Conservation (phyloP, 768 basidiomycete genomes). For the Trametes punicea region DNA sequence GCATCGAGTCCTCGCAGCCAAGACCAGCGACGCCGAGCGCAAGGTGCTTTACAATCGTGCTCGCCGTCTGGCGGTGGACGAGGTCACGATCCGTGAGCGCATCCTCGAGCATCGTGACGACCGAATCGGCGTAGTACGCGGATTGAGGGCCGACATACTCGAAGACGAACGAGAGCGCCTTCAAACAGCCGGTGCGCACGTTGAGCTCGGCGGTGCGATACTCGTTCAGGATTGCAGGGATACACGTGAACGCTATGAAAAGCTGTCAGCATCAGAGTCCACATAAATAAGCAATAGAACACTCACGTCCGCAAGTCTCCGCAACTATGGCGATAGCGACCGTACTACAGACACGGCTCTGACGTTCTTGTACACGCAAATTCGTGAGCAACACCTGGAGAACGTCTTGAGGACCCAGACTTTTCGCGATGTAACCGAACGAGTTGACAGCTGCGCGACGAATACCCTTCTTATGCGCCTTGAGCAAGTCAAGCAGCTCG, state of each 20-base stretch:
- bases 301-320: constrained; percentile 80
- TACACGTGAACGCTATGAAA: constrained; percentile 85
- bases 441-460: constrained; percentile 99
- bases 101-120: constrained; percentile 97
- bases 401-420: constrained; percentile 98
- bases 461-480: constrained; percentile 99
- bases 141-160: constrained; percentile 98
- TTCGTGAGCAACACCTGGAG: constrained; percentile 94
- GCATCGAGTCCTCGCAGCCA: constrained; percentile 97
- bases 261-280: background rate
- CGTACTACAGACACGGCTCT: constrained; percentile 96
- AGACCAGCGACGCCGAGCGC: constrained; percentile 96
- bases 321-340: constrained; percentile 97
- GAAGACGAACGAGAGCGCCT: constrained; percentile 97
- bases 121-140: constrained; percentile 94
- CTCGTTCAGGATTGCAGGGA: constrained; percentile 97
- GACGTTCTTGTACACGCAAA: constrained; percentile 96
- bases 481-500: constrained; percentile 92
- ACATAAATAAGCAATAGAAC: background rate
- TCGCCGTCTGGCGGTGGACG: constrained; percentile 97
- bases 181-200: constrained; percentile 97
- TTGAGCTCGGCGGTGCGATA: constrained; percentile 98
- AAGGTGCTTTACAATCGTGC: constrained; percentile 97
- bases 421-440: constrained; percentile 99
- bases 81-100: constrained; percentile 97